Conservation (phyloP, 2,329 filamentous ascomycete species). For the Cryphonectria nitschkei region DNA sequence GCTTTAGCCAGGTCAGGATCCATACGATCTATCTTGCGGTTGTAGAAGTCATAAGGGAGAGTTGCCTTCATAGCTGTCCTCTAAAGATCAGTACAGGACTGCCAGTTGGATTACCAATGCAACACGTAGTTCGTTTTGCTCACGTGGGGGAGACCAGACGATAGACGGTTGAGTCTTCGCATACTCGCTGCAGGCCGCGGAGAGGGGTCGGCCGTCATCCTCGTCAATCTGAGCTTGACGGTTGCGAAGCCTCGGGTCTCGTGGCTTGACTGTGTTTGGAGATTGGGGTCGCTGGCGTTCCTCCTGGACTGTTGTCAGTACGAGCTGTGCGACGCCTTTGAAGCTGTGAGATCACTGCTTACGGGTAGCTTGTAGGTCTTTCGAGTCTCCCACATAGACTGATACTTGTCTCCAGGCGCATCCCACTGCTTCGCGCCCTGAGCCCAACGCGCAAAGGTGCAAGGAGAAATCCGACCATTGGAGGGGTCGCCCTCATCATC, state of each 20-base stretch:
- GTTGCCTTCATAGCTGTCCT: slow-evolving; percentile 19
- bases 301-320: slow-evolving; percentile 13
- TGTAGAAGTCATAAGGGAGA: slow-evolving; percentile 29
- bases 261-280: slow-evolving; percentile 21
- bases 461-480: slow-evolving; percentile 44
- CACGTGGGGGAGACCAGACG: slow-evolving; percentile 25
- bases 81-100: slow-evolving; percentile 28
- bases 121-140: neutral
- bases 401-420: slow-evolving; percentile 20
- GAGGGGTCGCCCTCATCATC: slow-evolving; percentile 47
- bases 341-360: slow-evolving; percentile 1
- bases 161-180: slow-evolving; percentile 23
- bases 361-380: slow-evolving; percentile 19
- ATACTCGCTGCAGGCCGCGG: slow-evolving; percentile 22
- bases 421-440: slow-evolving; percentile 41
- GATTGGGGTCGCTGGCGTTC: slow-evolving; percentile 26
- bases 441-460: slow-evolving; percentile 45
- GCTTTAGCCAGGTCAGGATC: slow-evolving; percentile 34
- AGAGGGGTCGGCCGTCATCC: slow-evolving; percentile 28
- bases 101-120: neutral
- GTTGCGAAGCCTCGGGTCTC: slow-evolving; percentile 12
- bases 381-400: slow-evolving; percentile 11
- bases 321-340: neutral
- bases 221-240: slow-evolving; percentile 36
- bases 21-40: slow-evolving; percentile 39